These are phyloP conservation scores for Anthostomella pinea DNA, from an alignment of 2,329 filamentous ascomycete genomes.

Conservation along the genomic window DNA sequence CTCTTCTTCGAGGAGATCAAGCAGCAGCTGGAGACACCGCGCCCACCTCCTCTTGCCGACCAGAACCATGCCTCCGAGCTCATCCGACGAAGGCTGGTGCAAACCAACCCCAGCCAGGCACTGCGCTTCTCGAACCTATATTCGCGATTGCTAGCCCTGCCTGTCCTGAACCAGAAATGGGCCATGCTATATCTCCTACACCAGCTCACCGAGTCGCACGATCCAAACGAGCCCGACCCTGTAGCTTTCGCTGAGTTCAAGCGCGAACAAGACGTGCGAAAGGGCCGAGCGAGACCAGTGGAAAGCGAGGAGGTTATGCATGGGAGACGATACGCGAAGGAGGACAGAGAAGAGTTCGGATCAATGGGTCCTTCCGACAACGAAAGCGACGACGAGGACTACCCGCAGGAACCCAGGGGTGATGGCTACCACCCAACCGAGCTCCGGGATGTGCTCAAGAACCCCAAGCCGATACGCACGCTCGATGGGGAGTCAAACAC, in stretches of 20 bases:
- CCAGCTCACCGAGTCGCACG: slow-evolving; percentile 69
- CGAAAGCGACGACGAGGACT: slow-evolving; percentile 13
- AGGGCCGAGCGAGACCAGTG: slow-evolving; percentile 9
- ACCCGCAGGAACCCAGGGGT: slow-evolving; percentile 11
- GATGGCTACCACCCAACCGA: slow-evolving; percentile 28
- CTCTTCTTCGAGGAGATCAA: slow-evolving; percentile 53
- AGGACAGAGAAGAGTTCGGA: slow-evolving; percentile 17
- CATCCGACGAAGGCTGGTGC: slow-evolving; percentile 84
- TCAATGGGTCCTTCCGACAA: slow-evolving; percentile 25
- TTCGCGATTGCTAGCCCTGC: slow-evolving; percentile 81
- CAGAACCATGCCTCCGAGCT: slow-evolving; percentile 90
- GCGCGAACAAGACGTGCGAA: slow-evolving; percentile 24
- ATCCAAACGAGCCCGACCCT: slow-evolving; percentile 48
- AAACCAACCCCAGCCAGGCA: slow-evolving; percentile 74
- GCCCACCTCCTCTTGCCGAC: slow-evolving; percentile 60
- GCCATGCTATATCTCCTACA: slow-evolving; percentile 90
- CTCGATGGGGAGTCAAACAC: slow-evolving; percentile 17
- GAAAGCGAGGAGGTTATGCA: slow-evolving; percentile 5
- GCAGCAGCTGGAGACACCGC: slow-evolving; percentile 49
- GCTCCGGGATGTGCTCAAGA: slow-evolving; percentile 28
- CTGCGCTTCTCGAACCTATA: slow-evolving; percentile 88
- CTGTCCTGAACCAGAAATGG: slow-evolving; percentile 94
- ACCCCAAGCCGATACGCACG: slow-evolving; percentile 24
- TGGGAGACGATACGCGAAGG: not conserved
- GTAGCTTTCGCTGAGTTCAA: slow-evolving; percentile 31